Evolutionary conservation across 345 rosid genomes (phyloP).

Genomic region (Pugionium dolabratum): DNA sequence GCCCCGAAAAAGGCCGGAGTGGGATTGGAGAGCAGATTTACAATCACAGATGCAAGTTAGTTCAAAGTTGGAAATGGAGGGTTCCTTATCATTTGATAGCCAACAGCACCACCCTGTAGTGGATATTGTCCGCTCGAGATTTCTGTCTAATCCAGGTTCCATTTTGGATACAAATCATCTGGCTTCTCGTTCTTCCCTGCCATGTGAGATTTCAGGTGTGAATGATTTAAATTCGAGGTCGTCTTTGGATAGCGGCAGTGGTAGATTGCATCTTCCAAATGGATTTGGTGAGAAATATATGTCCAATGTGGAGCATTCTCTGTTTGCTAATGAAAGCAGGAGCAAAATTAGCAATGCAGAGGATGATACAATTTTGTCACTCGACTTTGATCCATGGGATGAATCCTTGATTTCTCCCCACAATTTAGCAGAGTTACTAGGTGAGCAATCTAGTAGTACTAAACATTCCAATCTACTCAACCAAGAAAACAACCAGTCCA

Average conservation of each 20-base stretch:
- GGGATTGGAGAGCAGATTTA: constrained; percentile 45
- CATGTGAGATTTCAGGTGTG: constrained; percentile 35
- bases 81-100: constrained; percentile 57
- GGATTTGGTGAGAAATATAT: constrained; percentile 52
- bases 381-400: constrained; percentile 79
- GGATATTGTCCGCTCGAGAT: constrained; percentile 43
- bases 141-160: constrained; percentile 48
- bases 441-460: constrained; percentile 57
- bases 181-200: constrained; percentile 50
- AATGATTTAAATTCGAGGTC: constrained; percentile 40
- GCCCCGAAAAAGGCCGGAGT: constrained; percentile 33
- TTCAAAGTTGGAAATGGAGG: constrained; percentile 52
- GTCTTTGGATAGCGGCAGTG: constrained; percentile 44
- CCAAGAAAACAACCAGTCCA: constrained; percentile 73
- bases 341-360: constrained; percentile 46
- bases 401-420: constrained; percentile 65
- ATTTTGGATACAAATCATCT: constrained; percentile 46
- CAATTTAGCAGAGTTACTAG: constrained; percentile 54
- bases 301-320: constrained; percentile 39
- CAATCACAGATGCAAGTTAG: constrained; percentile 36
- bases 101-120: constrained; percentile 68
- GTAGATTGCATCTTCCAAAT: constrained; percentile 45
- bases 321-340: constrained; percentile 48
- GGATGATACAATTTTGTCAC: constrained; percentile 59
- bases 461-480: constrained; percentile 57